Base-by-base conservation (phyloP, 225 moss, liverwort and hornwort genomes). In the Bryoerythrophyllum caledonicum region DNA sequence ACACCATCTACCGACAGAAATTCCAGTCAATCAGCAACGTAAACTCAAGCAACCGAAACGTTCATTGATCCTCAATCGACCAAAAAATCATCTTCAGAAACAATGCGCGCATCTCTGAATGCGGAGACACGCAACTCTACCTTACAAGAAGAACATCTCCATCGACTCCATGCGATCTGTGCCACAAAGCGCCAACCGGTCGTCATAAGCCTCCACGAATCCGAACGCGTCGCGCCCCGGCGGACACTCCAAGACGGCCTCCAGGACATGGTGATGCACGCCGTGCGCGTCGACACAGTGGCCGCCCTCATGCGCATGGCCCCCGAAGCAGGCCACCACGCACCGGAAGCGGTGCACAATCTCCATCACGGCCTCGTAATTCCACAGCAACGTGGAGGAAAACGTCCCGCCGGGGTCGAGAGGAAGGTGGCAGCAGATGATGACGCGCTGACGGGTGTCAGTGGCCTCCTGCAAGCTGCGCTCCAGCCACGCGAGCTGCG, bases 161-260 rank as follows among this genome's bases (percentile, higher is more conserved):
- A 44, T 78, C 3, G 97, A 95, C 8, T 72, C 75, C 95, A 94
- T 85, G 60, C 94, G 87, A 78, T 82, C 93, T 10, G 73, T 88
- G 34, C 97, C 94, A 58, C 43, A 25, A 15, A 99, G 89, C 4
- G 80, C 83, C n/a, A 99, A 84, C 51, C 82, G 92, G 73, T 90
- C 90, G 5, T 80, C 74, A 74, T 72, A 90, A 4, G 93, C 88
- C 65, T 91, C 85, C 48, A 99, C 58, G 61, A 86, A 84, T 51
- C 97, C 97, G 85, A 80, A 95, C 8, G 94, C 90, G 77, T 95
- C 82, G 11, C 80, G 76, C 19, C 91, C 95, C 1, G 91, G 95
- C 46, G 97, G 95, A 44, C 97, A 99, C 80, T 99, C 95, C 81
- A 99, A 70, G 5, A 89, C 87, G 2, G 97, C 97, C 80, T 94